Evolutionary conservation across 129 eudicot species (phyloP).

Genomic region (Sambucus nigra): DNA sequence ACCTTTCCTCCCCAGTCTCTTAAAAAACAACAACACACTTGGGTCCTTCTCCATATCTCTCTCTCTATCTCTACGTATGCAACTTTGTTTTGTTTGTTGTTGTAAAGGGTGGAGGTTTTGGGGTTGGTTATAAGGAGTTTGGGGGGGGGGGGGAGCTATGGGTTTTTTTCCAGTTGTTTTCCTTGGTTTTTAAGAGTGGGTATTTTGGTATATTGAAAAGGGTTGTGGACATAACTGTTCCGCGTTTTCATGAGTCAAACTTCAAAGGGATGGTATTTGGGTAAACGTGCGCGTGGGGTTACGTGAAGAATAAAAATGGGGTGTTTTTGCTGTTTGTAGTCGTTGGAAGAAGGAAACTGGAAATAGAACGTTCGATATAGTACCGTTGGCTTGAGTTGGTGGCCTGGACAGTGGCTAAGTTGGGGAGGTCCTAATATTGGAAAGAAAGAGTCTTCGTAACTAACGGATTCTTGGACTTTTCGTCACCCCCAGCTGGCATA

Average conservation of each 20-base stretch:
- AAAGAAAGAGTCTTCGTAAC: too few relatives aligned
- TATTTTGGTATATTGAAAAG: background rate
- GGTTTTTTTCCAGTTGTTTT: too few relatives aligned
- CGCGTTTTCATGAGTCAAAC: background rate
- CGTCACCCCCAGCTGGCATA: background rate
- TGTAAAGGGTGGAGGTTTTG: background rate
- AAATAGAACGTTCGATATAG: too few relatives aligned
- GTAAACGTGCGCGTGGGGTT: too few relatives aligned
- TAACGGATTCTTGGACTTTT: background rate
- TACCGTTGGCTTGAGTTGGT: too few relatives aligned
- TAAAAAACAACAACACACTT: constrained; percentile 20
- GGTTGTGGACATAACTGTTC: background rate
- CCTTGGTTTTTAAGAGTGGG: background rate
- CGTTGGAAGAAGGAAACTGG: too few relatives aligned
- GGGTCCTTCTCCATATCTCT: constrained; percentile 1
- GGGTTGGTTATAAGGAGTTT: constrained; percentile 1
- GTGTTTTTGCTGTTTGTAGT: too few relatives aligned
- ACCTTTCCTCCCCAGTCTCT: constrained; percentile 25
- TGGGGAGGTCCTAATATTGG: too few relatives aligned
- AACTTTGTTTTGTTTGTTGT: background rate
- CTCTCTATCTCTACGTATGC: constrained; percentile 6
- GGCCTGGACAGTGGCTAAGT: too few relatives aligned
- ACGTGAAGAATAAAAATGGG: too few relatives aligned
- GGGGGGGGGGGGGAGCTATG: background rate
- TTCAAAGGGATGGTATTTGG: too few relatives aligned